Conservation (phyloP, 1,284 basidiomycete genomes). For the Ustilago xerochloae region DNA sequence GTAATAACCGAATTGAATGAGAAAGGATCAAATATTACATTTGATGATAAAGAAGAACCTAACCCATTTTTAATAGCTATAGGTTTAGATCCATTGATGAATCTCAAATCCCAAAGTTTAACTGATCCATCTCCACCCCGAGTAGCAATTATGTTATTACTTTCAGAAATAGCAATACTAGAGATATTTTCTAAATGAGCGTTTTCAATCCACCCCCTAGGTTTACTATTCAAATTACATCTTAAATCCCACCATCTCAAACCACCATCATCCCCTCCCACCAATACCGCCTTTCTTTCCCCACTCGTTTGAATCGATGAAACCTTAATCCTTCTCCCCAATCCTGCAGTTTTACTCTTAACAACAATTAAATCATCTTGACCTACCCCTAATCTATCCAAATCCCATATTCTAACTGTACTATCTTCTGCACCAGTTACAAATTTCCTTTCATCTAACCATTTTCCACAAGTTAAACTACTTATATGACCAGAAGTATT, state of each 20-base stretch:
- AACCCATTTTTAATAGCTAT: conserved; percentile 75
- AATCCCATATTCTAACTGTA: conserved; percentile 96
- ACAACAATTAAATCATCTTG: conserved; percentile 94
- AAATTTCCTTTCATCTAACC: conserved; percentile 84
- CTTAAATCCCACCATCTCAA: conserved; percentile 92
- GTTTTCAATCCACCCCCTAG: conserved; percentile 82
- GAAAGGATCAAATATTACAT: conserved; percentile 86
- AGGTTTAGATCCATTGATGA: conserved; percentile 89
- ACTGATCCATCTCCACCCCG: conserved; percentile 93
- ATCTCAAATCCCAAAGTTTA: conserved; percentile 92
- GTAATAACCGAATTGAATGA: conserved; percentile 88
- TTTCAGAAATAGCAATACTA: conserved; percentile 84
- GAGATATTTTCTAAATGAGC: conserved; percentile 86
- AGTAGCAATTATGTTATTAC: conserved; percentile 76
- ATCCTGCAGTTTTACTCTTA: conserved; percentile 92
- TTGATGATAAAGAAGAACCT: conserved; percentile 86
- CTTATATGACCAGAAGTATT: conserved; percentile 94
- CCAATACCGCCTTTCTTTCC: conserved; percentile 66
- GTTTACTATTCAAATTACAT: conserved; percentile 85
- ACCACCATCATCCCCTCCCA: conserved; percentile 88
- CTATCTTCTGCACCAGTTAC: conserved; percentile 94
- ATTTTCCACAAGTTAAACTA: conserved; percentile 86
- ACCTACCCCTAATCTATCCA: conserved; percentile 77
- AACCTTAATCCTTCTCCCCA: conserved; percentile 93
- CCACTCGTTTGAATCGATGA: conserved; percentile 70